Percentiles rank a stretch among this genome's conserved stretches.
These are phyloP conservation scores for Discostella stelligeroides DNA, from an alignment of 108 stramenopile genomes.

Conservation along the genomic window DNA sequence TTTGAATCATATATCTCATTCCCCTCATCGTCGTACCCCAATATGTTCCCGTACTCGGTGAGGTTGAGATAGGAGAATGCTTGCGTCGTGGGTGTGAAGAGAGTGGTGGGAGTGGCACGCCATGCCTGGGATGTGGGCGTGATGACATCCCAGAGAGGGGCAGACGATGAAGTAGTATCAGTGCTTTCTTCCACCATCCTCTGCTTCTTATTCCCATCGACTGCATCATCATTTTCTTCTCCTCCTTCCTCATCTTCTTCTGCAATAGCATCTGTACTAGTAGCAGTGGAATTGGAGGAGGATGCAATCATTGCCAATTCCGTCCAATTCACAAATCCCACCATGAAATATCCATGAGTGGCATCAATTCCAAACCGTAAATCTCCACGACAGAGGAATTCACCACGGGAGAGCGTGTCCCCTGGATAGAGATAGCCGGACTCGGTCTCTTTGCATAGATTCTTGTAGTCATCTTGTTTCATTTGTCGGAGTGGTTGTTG, in stretches of 20 bases:
- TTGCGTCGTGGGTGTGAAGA: conserved; percentile 19
- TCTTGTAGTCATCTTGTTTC: background rate
- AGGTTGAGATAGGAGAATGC: conserved; percentile 19
- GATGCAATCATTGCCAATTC: background rate
- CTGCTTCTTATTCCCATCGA: background rate
- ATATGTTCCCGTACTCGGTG: conserved; percentile 22
- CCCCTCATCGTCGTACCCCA: conserved; percentile 32
- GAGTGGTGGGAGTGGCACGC: conserved; percentile 35
- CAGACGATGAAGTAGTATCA: too few species aligned
- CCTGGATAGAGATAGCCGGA: conserved; percentile 12
- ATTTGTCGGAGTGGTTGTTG: background rate
- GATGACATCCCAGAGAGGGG: background rate
- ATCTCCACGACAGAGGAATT: conserved; percentile 24
- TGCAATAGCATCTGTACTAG: too few species aligned
- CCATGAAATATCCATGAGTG: conserved; percentile 2
- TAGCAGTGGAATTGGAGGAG: background rate
- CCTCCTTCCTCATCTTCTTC: background rate
- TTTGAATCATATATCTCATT: conserved; percentile 44
- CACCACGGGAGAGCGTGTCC: background rate
- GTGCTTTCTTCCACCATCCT: too few species aligned
- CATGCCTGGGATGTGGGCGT: conserved; percentile 30
- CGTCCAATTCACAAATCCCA: conserved; percentile 9
- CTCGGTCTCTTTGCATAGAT: conserved; percentile 7
- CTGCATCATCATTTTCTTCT: too few species aligned
- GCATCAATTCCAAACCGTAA: conserved; percentile 30